Evolutionary conservation across 2,329 filamentous ascomycete genomes (phyloP).

Genomic region (Chalaropsis ovoidea): DNA sequence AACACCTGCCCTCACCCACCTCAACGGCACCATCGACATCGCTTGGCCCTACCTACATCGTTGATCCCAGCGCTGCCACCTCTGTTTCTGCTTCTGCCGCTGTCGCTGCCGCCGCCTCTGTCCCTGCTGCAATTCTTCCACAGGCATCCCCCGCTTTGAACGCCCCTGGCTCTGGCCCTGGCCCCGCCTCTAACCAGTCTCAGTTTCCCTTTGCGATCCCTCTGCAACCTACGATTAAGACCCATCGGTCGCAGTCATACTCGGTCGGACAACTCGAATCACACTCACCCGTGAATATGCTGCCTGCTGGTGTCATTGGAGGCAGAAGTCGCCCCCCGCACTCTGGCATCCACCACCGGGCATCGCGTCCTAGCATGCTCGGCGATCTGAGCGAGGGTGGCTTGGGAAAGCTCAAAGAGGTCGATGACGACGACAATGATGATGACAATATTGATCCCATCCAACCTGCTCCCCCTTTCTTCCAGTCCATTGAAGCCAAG

Average conservation of each 20-base stretch:
- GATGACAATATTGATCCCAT: conserved; percentile 51
- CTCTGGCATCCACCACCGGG: conserved; percentile 65
- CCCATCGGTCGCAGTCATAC: conserved; percentile 91
- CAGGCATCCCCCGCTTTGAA: conserved; percentile 44
- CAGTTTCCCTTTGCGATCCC: conserved; percentile 82
- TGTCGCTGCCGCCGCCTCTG: conserved; percentile 41
- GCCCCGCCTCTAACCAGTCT: conserved; percentile 45
- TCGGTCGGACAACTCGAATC: conserved; percentile 83
- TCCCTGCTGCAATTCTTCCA: conserved; percentile 30
- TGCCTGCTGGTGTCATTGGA: conserved; percentile 41
- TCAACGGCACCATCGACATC: conserved; percentile 43
- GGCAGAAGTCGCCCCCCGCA: conserved; percentile 45
- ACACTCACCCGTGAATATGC: conserved; percentile 41
- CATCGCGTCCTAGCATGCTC: conserved; percentile 66
- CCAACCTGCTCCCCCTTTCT: conserved; percentile 33
- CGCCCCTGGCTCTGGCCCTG: conserved; percentile 36
- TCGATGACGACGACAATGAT: conserved; percentile 58
- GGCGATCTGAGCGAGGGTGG: conserved; percentile 60
- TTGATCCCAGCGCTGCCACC: conserved; percentile 36
- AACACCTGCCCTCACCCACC: conserved; percentile 66
- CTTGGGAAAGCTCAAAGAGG: conserved; percentile 59
- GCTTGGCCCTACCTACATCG: conserved; percentile 40
- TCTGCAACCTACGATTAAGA: conserved; percentile 80
- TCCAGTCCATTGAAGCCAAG: conserved; percentile 49
- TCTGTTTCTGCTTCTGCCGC: conserved; percentile 37